phyloP scores from a whole-genome alignment of 805 yeast genomes.

The Tetrapisispora namnaoensis region DNA sequence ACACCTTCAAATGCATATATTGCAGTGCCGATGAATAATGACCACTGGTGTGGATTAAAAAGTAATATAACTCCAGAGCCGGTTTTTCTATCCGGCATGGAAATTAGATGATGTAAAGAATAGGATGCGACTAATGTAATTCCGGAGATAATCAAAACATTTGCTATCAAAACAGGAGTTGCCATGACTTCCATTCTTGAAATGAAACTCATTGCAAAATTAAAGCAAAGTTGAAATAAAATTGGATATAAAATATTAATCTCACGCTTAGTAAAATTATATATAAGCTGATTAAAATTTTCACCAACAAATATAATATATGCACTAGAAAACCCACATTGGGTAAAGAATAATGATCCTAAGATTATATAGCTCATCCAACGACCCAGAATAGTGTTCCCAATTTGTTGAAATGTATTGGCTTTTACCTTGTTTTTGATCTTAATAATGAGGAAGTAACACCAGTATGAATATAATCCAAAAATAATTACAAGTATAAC shows the following conservation, averaged over 20 bases:
- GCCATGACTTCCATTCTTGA: conserved; percentile 70
- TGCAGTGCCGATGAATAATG: conserved; percentile 72
- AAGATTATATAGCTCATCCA: conserved; percentile 57
- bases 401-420: conserved; percentile 71
- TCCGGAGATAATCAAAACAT: conserved; percentile 57
- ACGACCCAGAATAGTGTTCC: conserved; percentile 49
- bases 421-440: conserved; percentile 52
- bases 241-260: conserved; percentile 40
- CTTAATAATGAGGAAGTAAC: conserved; percentile 54
- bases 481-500: conserved; percentile 42
- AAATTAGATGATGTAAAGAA: conserved; percentile 29
- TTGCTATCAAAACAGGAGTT: conserved; percentile 60
- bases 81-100: conserved; percentile 31
- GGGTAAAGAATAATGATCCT: conserved; percentile 56
- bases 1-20: conserved; percentile 86
- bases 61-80: conserved; percentile 41
- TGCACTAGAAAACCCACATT: conserved; percentile 72
- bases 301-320: conserved; percentile 72
- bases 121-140: conserved; percentile 53
- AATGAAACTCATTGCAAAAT: conserved; percentile 60
- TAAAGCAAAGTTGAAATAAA: conserved; percentile 43
- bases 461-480: conserved; percentile 68
- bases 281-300: conserved; percentile 53
- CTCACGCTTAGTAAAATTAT: conserved; percentile 35
- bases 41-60: conserved; percentile 51